Evolutionary conservation across 2,329 filamentous ascomycete species (phyloP).

Genomic region (Apiospora marii): DNA sequence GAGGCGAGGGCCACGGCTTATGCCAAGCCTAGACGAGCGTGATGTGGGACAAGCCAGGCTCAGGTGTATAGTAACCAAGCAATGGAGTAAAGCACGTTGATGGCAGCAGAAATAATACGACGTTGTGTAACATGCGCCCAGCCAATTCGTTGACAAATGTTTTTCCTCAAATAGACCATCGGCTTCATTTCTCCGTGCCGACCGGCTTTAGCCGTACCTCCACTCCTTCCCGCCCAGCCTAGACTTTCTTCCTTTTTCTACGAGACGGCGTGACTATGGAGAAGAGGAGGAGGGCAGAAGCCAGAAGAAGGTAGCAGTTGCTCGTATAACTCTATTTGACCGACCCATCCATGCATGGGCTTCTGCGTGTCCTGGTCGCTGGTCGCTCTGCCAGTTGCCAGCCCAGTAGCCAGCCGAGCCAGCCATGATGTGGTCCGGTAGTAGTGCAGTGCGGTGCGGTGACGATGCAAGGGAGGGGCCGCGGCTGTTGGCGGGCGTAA

Average conservation of each 20-base stretch:
- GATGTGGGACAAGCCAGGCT: neutral
- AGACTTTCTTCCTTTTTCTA: neutral
- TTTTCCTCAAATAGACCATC: slow-evolving; percentile 6
- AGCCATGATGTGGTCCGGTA: neutral
- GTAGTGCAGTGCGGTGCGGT: neutral
- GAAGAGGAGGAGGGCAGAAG: neutral
- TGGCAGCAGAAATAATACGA: neutral
- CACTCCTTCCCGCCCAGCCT: neutral
- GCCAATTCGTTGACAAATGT: slow-evolving; percentile 9
- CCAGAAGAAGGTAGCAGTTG: neutral
- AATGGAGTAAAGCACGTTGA: neutral
- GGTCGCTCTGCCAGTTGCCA: neutral
- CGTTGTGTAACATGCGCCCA: neutral
- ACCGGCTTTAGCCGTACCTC: slow-evolving; percentile 1
- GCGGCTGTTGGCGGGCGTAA: neutral
- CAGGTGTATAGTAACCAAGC: neutral
- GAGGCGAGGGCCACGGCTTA: no score
- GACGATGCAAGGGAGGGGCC: neutral
- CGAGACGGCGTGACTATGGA: neutral
- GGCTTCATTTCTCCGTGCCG: slow-evolving; percentile 6
- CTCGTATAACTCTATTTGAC: neutral
- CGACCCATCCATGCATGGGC: neutral
- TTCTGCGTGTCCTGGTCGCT: neutral
- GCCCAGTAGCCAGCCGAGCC: no score
- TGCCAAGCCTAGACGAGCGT: no score